A percentile compares a stretch with the other conserved stretches of the same genome.
phyloP scores from a whole-genome alignment of 148 eudicot species.

The Nepenthes mirabilis region DNA sequence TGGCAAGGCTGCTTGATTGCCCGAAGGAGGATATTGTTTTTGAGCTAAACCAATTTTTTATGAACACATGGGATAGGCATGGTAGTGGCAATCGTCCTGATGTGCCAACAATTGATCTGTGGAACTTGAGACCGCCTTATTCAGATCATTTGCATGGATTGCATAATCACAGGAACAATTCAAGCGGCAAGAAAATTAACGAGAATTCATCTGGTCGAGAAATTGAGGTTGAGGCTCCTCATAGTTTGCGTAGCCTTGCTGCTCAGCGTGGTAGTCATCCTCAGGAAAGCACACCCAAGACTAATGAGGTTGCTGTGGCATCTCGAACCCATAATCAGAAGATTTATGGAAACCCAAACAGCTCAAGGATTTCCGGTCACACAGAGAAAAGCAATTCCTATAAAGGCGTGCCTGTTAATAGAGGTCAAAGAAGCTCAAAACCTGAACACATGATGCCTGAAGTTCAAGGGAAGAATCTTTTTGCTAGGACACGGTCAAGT shows the following conservation, averaged over 20 bases:
- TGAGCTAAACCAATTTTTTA: conserved; percentile 75
- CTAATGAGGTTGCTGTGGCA: conserved; percentile 14
- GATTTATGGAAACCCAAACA: conserved; percentile 18
- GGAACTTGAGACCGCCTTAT: conserved; percentile 14
- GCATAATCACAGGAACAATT: conserved; percentile 12
- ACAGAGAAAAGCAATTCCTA: conserved; percentile 18
- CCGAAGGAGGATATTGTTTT: conserved; percentile 49
- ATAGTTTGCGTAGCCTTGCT: conserved; percentile 10
- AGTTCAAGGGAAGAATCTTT: conserved; percentile 46
- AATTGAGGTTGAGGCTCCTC: conserved; percentile 18
- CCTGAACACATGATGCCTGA: conserved; percentile 32
- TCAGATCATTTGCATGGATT: conserved; percentile 13
- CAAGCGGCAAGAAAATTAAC: conserved; percentile 16
- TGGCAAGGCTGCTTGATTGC: conserved; percentile 75
- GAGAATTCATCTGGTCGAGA: conserved; percentile 17
- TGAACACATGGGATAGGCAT: conserved; percentile 92
- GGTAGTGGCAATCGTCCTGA: conserved; percentile 83
- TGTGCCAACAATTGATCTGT: conserved; percentile 33
- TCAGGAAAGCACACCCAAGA: conserved; percentile 14
- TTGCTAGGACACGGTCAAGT: conserved; percentile 74
- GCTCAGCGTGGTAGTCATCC: conserved; percentile 27
- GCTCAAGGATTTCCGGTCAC: conserved; percentile 20
- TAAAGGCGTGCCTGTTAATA: conserved; percentile 17
- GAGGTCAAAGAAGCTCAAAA: conserved; percentile 22
- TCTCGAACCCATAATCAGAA: conserved; percentile 27